phyloP scores from a whole-genome alignment of 805 yeast genomes.

The Suhomyces pyralidae region DNA sequence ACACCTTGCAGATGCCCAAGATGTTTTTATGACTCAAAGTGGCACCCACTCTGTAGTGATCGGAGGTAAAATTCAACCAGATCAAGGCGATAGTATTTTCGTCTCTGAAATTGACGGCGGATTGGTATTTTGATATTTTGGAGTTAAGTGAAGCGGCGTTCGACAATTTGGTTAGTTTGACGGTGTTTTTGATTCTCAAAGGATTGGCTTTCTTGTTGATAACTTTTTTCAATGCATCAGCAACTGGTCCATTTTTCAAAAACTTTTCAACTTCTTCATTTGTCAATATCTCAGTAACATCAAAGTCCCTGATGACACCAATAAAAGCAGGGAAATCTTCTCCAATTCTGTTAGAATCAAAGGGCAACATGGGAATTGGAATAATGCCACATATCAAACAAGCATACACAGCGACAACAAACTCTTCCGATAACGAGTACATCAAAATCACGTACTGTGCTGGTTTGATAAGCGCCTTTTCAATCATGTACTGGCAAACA shows the following conservation, averaged over 20 bases:
- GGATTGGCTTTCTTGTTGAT: slow-evolving; percentile 29
- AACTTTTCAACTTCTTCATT: slow-evolving; percentile 72
- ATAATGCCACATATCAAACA: slow-evolving; percentile 79
- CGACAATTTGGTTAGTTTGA: slow-evolving; percentile 48
- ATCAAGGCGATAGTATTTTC: slow-evolving; percentile 52
- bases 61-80: slow-evolving; percentile 71
- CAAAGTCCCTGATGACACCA: slow-evolving; percentile 65
- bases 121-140: slow-evolving; percentile 43
- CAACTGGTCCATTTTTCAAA: slow-evolving; percentile 64
- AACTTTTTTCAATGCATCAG: slow-evolving; percentile 54
- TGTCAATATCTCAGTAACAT: slow-evolving; percentile 68
- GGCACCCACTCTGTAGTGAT: slow-evolving; percentile 61
- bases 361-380: slow-evolving; percentile 72
- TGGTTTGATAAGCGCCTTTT: slow-evolving; percentile 57
- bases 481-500: slow-evolving; percentile 65
- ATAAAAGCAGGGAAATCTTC: slow-evolving; percentile 73
- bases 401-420: slow-evolving; percentile 76
- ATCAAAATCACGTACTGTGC: slow-evolving; percentile 77
- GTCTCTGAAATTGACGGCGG: slow-evolving; percentile 35
- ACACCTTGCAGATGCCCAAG: slow-evolving; percentile 77
- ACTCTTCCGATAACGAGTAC: slow-evolving; percentile 87
- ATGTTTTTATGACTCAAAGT: slow-evolving; percentile 59
- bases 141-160: slow-evolving; percentile 40
- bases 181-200: slow-evolving; percentile 64
- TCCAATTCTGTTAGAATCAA: slow-evolving; percentile 60